phyloP scores from a whole-genome alignment of 257 asterid genomes.

The Leptodermis oblonga region DNA sequence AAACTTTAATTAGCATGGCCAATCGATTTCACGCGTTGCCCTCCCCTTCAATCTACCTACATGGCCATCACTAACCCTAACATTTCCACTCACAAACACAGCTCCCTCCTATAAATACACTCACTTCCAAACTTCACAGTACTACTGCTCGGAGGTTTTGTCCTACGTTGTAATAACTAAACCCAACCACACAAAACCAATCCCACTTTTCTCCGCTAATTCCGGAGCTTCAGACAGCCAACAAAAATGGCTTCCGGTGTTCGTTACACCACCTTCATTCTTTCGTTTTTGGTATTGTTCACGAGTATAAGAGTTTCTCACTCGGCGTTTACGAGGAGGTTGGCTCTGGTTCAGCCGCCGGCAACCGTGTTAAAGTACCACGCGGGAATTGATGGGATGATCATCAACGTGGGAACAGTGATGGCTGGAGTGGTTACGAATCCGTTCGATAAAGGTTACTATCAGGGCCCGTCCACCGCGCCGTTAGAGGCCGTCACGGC shows the following conservation, averaged over 20 bases:
- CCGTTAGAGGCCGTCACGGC: constrained; percentile 53
- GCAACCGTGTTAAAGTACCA: constrained; percentile 31
- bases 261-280: not conserved
- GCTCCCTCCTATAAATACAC: not conserved
- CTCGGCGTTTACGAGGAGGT: constrained; percentile 28
- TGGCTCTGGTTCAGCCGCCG: constrained; percentile 27
- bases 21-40: constrained; percentile 15
- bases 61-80: constrained; percentile 28
- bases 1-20: not conserved
- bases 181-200: not conserved
- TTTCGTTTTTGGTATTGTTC: constrained; percentile 15
- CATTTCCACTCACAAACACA: constrained; percentile 8
- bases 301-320: not conserved
- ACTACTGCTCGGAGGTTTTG: not conserved
- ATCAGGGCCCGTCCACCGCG: constrained; percentile 36
- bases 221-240: not conserved
- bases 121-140: not conserved
- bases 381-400: constrained; percentile 45
- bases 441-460: constrained; percentile 48
- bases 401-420: constrained; percentile 40
- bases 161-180: not conserved
- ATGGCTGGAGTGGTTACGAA: constrained; percentile 46
- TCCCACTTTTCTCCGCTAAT: not conserved
- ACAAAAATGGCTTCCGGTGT: constrained; percentile 18
- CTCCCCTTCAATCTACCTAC: constrained; percentile 9